A percentile compares a stretch with the other conserved stretches of the same genome.
Conservation (phyloP, 1,284 basidiomycete species). For the Apiotrichum montevideense region DNA sequence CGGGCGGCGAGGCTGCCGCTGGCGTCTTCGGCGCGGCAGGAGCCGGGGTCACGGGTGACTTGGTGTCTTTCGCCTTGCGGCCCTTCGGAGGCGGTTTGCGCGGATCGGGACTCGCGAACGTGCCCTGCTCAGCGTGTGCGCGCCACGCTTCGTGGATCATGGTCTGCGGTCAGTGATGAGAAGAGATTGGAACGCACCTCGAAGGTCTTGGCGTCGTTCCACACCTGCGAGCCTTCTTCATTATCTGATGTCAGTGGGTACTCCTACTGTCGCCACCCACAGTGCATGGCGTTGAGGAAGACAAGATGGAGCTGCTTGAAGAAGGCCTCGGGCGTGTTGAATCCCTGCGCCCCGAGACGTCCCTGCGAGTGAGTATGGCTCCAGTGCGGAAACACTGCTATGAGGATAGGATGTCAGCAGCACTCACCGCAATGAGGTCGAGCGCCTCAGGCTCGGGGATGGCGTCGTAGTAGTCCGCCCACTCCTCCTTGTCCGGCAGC, state of each 20-base stretch:
- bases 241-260: slow-evolving; percentile 31
- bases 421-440: slow-evolving; percentile 40
- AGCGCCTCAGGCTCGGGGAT: slow-evolving; percentile 45
- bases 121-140: slow-evolving; percentile 16
- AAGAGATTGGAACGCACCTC: slow-evolving; percentile 25
- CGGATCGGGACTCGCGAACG: slow-evolving; percentile 21
- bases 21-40: slow-evolving; percentile 2
- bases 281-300: slow-evolving; percentile 47
- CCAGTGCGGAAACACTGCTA: background rate
- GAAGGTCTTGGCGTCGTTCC: slow-evolving; percentile 37
- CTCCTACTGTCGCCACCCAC: slow-evolving; percentile 19
- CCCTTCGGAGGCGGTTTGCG: slow-evolving; percentile 5
- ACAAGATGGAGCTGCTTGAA: slow-evolving; percentile 44
- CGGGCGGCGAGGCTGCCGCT: slow-evolving; percentile 7
- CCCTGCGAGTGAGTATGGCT: slow-evolving; percentile 14
- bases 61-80: background rate
- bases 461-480: slow-evolving; percentile 42
- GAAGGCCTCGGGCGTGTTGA: slow-evolving; percentile 34
- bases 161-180: slow-evolving; percentile 15
- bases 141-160: slow-evolving; percentile 33
- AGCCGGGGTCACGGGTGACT: background rate
- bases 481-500: slow-evolving; percentile 35
- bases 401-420: background rate
- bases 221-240: slow-evolving; percentile 40
- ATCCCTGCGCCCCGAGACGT: slow-evolving; percentile 27